Percentiles rank a stretch among this genome's conserved stretches.
These are phyloP conservation scores for Pestalotiopsis sp. DNA, from an alignment of 2,329 filamentous ascomycete genomes.

Conservation along the genomic window DNA sequence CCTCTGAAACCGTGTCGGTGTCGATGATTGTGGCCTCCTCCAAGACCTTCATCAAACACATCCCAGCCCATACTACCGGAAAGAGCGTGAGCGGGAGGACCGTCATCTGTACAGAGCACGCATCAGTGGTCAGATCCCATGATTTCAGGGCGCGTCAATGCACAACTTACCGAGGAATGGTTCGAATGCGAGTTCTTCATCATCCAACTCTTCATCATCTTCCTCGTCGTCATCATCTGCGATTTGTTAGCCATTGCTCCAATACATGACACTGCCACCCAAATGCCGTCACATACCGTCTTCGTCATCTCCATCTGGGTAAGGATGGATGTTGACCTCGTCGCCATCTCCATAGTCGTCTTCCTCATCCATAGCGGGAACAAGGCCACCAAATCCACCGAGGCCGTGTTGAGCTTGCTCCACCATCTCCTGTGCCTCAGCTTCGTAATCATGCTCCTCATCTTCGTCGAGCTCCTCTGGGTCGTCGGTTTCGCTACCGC, in stretches of 20 bases:
- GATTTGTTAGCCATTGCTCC: constrained; percentile 22
- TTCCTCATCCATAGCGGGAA: constrained; percentile 57
- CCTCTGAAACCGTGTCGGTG: constrained; percentile 58
- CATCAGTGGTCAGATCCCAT: neutral
- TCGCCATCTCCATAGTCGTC: constrained; percentile 58
- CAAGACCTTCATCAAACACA: constrained; percentile 50
- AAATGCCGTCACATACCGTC: constrained; percentile 45
- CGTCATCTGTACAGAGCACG: constrained; percentile 38
- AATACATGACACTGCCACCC: constrained; percentile 35
- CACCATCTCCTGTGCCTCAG: constrained; percentile 52
- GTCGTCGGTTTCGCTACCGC: constrained; percentile 57
- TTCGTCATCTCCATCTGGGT: constrained; percentile 58
- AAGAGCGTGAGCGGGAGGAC: constrained; percentile 45
- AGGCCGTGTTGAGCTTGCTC: constrained; percentile 49
- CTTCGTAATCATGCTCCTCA: constrained; percentile 55
- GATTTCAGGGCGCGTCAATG: constrained; percentile 1
- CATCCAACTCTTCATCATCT: constrained; percentile 72
- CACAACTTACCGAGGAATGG: constrained; percentile 56
- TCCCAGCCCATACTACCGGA: constrained; percentile 59
- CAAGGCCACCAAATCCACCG: constrained; percentile 52
- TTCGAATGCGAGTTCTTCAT: constrained; percentile 66
- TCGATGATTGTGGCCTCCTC: constrained; percentile 43
- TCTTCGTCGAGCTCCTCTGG: constrained; percentile 57
- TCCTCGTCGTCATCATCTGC: constrained; percentile 49
- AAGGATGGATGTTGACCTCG: constrained; percentile 55